phyloP scores from a whole-genome alignment of 768 basidiomycete species.

The Rubroboletus pulcherrimus region DNA sequence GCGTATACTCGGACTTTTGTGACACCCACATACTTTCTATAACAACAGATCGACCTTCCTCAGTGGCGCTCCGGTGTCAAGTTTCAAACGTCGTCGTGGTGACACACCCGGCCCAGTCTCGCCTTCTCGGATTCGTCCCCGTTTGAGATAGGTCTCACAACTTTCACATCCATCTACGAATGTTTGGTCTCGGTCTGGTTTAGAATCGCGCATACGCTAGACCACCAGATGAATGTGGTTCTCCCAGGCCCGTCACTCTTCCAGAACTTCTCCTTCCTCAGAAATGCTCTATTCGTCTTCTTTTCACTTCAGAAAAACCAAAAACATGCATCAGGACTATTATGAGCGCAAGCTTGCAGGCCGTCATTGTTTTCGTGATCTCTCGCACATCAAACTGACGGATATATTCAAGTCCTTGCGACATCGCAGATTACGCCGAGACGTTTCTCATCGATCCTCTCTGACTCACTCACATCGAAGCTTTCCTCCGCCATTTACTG shows the following conservation, averaged over 20 bases:
- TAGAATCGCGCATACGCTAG: constrained; percentile 2
- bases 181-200: constrained; percentile 11
- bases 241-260: background rate
- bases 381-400: constrained; percentile 16
- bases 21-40: background rate
- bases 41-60: constrained; percentile 17
- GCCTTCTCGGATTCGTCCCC: background rate
- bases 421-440: constrained; percentile 5
- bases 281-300: constrained; percentile 7
- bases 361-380: constrained; percentile 16
- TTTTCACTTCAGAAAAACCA: constrained; percentile 11
- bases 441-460: constrained; percentile 3
- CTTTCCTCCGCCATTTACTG: constrained; percentile 1
- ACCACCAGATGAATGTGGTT: background rate
- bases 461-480: background rate
- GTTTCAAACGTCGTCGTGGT: background rate
- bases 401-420: constrained; percentile 24
- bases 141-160: background rate
- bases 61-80: background rate
- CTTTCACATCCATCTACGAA: background rate
- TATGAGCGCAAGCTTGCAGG: constrained; percentile 6
- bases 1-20: constrained; percentile 16
- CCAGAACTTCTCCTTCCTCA: background rate
- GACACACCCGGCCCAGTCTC: background rate
- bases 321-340: constrained; percentile 9